Base-by-base conservation (phyloP, 2,329 filamentous ascomycete species). In the Talaromyces sp. region DNA sequence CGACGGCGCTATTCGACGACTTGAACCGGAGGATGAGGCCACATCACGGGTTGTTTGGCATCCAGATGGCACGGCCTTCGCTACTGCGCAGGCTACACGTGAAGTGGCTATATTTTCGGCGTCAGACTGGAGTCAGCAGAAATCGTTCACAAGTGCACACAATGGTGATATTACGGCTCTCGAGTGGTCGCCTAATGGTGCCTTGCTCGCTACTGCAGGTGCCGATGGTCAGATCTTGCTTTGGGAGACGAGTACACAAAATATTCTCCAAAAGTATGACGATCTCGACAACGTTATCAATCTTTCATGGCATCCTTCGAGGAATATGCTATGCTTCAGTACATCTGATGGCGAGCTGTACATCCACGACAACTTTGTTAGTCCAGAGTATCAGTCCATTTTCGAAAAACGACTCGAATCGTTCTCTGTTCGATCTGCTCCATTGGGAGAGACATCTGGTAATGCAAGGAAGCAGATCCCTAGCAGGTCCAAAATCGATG, bases 161-260 rank as follows among this genome's bases (percentile, higher is more conserved):
- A 87, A 88, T 49, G 89, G 89, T 19, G 91, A 96, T 69, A 89
- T 99, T 66, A 97, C 92, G 0, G 90, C 93, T 2, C 80, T 96
- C 41, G 88, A 91, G 41, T 99, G 95, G 95, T 97, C 94, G 14
- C 92, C 93, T 1, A 99, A 99, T 73, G 95, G 95, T 45, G 91
- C 93, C 1, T 83, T 99, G 72, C 83, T 99, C 24, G 92, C 89
- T 16, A 86, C 83, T 19, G 83, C 85, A 4, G 83, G 82, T n/a
- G 78, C 82, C 39, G 79, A 82, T 68, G 80, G 85, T 22, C 73
- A 79, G 66, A 74, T 82, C 52, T 66, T 82, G 56, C 81, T 99
- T 2, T 99, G 96, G 95, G 92, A 97, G 73, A 90, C 91, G 1
- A 93, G 90, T 76, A 92, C 91, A 1, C 94, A 97, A 77, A 91